Percentiles rank a stretch among this genome's conserved stretches.
Conservation (phyloP, 768 basidiomycete species). For the Tephrocybe sp. region DNA sequence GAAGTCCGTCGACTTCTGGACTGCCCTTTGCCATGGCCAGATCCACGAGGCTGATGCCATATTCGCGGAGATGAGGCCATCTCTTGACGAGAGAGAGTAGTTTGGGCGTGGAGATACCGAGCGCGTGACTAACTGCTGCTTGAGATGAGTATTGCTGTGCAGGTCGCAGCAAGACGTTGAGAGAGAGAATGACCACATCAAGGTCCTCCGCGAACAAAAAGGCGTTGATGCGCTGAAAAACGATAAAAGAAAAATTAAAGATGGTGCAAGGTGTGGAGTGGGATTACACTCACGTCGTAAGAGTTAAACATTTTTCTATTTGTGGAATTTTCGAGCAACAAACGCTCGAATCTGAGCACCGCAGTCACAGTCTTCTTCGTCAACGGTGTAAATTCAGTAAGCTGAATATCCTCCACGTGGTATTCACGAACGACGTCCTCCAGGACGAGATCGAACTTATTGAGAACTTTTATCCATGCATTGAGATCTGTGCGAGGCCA, state of each 20-base stretch:
- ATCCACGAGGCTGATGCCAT: constrained; percentile 74
- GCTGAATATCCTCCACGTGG: constrained; percentile 81
- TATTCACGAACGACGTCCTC: constrained; percentile 83
- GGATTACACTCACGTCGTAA: constrained; percentile 84
- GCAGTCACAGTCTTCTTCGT: constrained; percentile 77
- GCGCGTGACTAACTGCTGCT: constrained; percentile 77
- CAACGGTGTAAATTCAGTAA: constrained; percentile 71
- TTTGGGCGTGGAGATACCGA: constrained; percentile 80
- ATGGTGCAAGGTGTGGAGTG: constrained; percentile 11
- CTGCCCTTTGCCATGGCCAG: constrained; percentile 58
- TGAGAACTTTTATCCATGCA: constrained; percentile 93
- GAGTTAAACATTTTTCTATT: constrained; percentile 95
- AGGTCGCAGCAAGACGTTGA: constrained; percentile 88
- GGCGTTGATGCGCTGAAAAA: constrained; percentile 83
- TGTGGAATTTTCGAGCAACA: constrained; percentile 95
- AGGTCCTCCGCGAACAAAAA: constrained; percentile 87
- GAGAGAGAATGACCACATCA: constrained; percentile 79
- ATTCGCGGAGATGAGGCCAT: constrained; percentile 82
- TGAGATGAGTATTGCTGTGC: constrained; percentile 94
- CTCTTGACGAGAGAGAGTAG: constrained; percentile 82
- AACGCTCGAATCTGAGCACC: constrained; percentile 84
- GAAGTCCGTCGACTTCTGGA: constrained; percentile 59
- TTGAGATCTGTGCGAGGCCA: constrained; percentile 97
- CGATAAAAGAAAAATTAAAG: constrained; percentile 9
- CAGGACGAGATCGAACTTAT: constrained; percentile 91